These are phyloP conservation scores for Lichtheimia ramosa DNA, from an alignment of 371 early-diverging fungal species.

Conservation along the genomic window DNA sequence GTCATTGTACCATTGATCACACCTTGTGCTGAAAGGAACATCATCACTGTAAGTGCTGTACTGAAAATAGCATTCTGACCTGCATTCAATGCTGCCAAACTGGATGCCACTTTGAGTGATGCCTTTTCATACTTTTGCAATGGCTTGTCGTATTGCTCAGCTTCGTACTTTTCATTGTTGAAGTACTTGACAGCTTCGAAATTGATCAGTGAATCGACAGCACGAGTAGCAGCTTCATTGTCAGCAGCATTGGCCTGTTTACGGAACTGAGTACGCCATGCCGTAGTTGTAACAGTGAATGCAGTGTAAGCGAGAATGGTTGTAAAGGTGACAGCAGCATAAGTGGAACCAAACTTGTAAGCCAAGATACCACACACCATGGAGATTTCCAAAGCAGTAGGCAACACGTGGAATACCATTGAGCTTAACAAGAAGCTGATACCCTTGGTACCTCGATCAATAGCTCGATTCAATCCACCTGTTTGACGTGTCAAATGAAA, in stretches of 20 bases:
- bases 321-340: constrained; percentile 81
- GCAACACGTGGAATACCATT: constrained; percentile 91
- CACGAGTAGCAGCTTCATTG: constrained; percentile 88
- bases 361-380: constrained; percentile 94
- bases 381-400: constrained; percentile 92
- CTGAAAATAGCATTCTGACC: constrained; percentile 94
- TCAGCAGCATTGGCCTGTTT: constrained; percentile 92
- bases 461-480: constrained; percentile 92
- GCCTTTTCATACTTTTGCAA: constrained; percentile 87
- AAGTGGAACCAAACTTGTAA: constrained; percentile 81
- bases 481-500: constrained; percentile 94
- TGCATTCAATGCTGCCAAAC: constrained; percentile 87
- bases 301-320: constrained; percentile 86
- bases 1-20: constrained; percentile 83
- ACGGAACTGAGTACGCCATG: constrained; percentile 87
- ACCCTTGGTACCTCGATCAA: constrained; percentile 98
- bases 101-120: constrained; percentile 86
- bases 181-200: constrained; percentile 97
- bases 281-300: constrained; percentile 86
- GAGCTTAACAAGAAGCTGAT: constrained; percentile 91
- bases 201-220: constrained; percentile 92
- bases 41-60: constrained; percentile 85
- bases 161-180: constrained; percentile 88
- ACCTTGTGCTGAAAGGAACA: constrained; percentile 91
- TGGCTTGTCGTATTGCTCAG: constrained; percentile 80